Evolutionary conservation across 2,329 filamentous ascomycete species (phyloP), one percentile per base, ranked within the genome.

Genomic region (Cladosporium sp.): DNA sequence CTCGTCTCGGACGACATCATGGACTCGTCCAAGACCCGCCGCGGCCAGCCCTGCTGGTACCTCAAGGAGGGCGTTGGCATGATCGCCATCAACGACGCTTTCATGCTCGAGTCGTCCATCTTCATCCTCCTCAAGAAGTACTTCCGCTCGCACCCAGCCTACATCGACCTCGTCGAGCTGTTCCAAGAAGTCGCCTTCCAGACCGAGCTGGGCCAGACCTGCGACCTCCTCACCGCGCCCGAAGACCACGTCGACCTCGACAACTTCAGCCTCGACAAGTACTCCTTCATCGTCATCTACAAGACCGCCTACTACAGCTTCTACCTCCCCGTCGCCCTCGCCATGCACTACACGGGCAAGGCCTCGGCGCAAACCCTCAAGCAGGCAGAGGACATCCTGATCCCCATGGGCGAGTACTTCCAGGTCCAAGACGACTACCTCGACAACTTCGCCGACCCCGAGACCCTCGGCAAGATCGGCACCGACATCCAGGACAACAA

Each of bases 401-500:
- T 98, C 58, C 91, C 92, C 18, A 87, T 97, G 69, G 93, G 93
- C 66, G 91, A 97, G 76, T 98, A 98, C 78, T 98, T 98, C 81
- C 93, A 98, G 75, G 82, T 95, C 57, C 93, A 98, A 73, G 93
- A 98, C 70, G 93, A 98, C 77, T 98, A 93, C 75, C 87, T 98
- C 47, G 93, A 98, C 78, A 95, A 94, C 75, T 98, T 93, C 66
- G 93, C 92, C 62, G 84, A 92, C 61, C 90, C 93, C 33, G 83
- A 89, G 64, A 82, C 90, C 65, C 93, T 98, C 68, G 93, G 93
- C 71, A 98, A 98, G 82, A 95, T 97, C 58, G 93, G 93, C 59
- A 98, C 93, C 53, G 93, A 98, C 66, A 98, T 98, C 71, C 85
- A 91, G 78, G 93, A 98, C 76, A 98, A 98, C 82, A 98, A 98